phyloP scores from a whole-genome alignment of 225 moss, liverwort and hornwort genomes.

The Lunularia cruciata region DNA sequence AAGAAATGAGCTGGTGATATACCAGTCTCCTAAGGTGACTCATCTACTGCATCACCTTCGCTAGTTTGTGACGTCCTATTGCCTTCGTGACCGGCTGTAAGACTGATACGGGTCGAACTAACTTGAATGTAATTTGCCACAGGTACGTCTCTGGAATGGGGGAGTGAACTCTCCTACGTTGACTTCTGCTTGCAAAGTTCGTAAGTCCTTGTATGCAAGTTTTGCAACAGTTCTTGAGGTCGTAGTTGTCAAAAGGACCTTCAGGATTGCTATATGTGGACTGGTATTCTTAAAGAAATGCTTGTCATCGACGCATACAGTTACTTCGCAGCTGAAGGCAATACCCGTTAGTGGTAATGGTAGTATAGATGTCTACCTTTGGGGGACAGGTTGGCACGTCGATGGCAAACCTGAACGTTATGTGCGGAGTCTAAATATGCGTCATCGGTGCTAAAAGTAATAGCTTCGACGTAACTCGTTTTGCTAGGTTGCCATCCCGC shows the following conservation, averaged over 20 bases:
- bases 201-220: constrained; percentile 54
- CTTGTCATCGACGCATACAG: too few relatives aligned
- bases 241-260: too few relatives aligned
- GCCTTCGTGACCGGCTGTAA: not conserved
- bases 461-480: constrained; percentile 11
- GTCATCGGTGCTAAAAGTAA: not conserved
- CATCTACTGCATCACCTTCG: not conserved
- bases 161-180: constrained; percentile 53
- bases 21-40: constrained; percentile 84
- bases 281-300: too few relatives aligned
- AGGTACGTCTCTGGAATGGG: constrained; percentile 92
- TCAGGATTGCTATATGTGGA: too few relatives aligned
- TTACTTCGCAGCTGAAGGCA: too few relatives aligned
- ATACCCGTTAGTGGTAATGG: too few relatives aligned
- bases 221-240: too few relatives aligned
- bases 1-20: constrained; percentile 85
- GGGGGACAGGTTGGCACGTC: too few relatives aligned
- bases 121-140: constrained; percentile 31
- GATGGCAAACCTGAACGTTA: too few relatives aligned
- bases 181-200: constrained; percentile 81
- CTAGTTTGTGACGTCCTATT: not conserved
- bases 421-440: not conserved
- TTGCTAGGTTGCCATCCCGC: constrained; percentile 66
- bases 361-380: too few relatives aligned
- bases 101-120: not conserved